Base-by-base conservation (phyloP, 495 filamentous ascomycete genomes). In the Lasiosphaeriaceae sp. region DNA sequence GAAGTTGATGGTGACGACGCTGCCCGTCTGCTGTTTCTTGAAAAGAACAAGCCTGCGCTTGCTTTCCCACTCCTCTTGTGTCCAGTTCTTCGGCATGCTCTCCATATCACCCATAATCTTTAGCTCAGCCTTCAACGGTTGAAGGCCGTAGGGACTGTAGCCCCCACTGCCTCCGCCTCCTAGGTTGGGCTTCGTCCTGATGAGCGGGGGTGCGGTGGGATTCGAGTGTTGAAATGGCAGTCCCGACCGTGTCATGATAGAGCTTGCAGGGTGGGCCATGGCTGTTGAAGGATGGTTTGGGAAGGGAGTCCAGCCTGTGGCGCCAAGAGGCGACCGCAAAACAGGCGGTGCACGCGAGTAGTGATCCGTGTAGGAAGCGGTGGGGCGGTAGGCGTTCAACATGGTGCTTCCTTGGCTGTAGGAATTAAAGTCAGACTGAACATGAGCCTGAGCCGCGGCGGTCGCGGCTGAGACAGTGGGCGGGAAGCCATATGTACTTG, bases 41-140 rank as follows among this genome's bases (percentile, higher is more conserved):
- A 98, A 98, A 64, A 89, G 80, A 11, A 98, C 94, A 19, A 98
- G 81, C 29, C 94, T 80, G 44, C 94, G 78, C 65, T 86, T 87
- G 19, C 82, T 80, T 14, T 84, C 81, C 69, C 81, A 85, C 66
- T 98, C 95, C 51, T 93, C 90, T 35, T 74, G 70, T 14, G 79
- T 87, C 94, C 94, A 98, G 46, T 82, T 75, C 41, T 86, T 78
- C 3, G 68, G 81, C 94, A 97, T 97, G 16, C 76, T 65, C 22
- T 88, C 81, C 55, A 98, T 75, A 61, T 97, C 87, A 24, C 94
- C 94, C 50, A 87, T 83, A 44, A 98, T 85, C 59, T 91, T 88
- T 23, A 98, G 77, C 9, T 87, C 73, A 0, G 92, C 94, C 74
- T 95, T 96, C 55, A 85, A 83, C n/a, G 90, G 86, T 64, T 94